Percentiles rank a stretch among this genome's conserved stretches.
phyloP scores from a whole-genome alignment of 305 asterid genomes.

The Solanum aculeatissimum region DNA sequence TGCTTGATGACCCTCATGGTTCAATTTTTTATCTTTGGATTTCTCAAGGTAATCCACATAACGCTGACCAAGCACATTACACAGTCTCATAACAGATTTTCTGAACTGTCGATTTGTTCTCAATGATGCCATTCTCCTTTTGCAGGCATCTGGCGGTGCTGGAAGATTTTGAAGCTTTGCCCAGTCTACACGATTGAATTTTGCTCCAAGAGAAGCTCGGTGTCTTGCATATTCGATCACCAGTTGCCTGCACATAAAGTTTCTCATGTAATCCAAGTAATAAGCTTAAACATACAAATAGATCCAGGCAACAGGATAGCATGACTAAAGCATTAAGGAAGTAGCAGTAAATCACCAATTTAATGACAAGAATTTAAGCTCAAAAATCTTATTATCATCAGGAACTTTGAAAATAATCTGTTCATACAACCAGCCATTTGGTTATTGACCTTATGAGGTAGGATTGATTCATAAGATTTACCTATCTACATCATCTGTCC shows the following conservation, averaged over 20 bases:
- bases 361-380: not conserved
- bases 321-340: not conserved
- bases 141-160: conserved; percentile 69
- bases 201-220: conserved; percentile 80
- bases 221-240: conserved; percentile 69
- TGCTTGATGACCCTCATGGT: conserved; percentile 23
- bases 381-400: not conserved
- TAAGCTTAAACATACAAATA: not conserved
- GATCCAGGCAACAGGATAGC: not conserved
- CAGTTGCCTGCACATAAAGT: conserved; percentile 42
- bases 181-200: conserved; percentile 70
- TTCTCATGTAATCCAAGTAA: not conserved
- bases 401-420: not conserved
- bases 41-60: conserved; percentile 50
- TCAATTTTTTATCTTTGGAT: conserved; percentile 30
- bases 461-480: conserved; percentile 20
- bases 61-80: conserved; percentile 55
- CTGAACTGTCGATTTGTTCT: conserved; percentile 41
- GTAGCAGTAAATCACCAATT: not conserved
- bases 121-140: conserved; percentile 72
- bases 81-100: conserved; percentile 59
- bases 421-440: not conserved
- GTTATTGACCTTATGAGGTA: not conserved
- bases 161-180: conserved; percentile 65
- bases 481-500: conserved; percentile 95